A percentile compares a stretch with the other conserved stretches of the same genome.
Evolutionary conservation across 208 protist species (phyloP).

Genomic region (Polymyxa betae): DNA sequence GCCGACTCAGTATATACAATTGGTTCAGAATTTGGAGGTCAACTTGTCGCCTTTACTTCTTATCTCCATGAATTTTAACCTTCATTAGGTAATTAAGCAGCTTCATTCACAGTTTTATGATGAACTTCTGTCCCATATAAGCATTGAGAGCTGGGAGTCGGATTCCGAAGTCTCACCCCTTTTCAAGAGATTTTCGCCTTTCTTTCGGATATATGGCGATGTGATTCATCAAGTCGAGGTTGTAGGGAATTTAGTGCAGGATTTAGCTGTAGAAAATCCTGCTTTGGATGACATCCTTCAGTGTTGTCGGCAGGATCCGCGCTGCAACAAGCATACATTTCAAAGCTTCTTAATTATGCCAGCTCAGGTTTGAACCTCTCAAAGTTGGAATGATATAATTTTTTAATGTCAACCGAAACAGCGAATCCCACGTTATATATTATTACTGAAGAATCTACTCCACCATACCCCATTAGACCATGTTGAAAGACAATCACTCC

Average conservation of each 20-base stretch:
- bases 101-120: slow-evolving; percentile 13
- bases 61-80: not conserved
- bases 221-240: not conserved
- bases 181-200: not conserved
- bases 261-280: not conserved
- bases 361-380: not conserved
- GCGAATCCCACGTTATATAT: not conserved
- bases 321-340: not conserved
- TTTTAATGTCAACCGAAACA: not conserved
- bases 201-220: slow-evolving; percentile 2
- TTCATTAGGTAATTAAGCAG: not conserved
- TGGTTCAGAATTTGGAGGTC: not conserved
- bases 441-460: slow-evolving; percentile 3
- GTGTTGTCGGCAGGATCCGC: slow-evolving; percentile 21
- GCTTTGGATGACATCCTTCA: not conserved
- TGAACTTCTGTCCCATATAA: not conserved
- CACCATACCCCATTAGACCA: not conserved
- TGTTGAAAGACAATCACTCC: not conserved
- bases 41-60: not conserved
- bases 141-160: not conserved
- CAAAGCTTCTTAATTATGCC: slow-evolving; percentile 43
- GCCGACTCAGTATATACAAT: not conserved
- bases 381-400: not conserved
- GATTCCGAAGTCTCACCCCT: not conserved
- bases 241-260: not conserved